Base-by-base conservation (phyloP, 345 rosid species). In the Arabis alpina region DNA sequence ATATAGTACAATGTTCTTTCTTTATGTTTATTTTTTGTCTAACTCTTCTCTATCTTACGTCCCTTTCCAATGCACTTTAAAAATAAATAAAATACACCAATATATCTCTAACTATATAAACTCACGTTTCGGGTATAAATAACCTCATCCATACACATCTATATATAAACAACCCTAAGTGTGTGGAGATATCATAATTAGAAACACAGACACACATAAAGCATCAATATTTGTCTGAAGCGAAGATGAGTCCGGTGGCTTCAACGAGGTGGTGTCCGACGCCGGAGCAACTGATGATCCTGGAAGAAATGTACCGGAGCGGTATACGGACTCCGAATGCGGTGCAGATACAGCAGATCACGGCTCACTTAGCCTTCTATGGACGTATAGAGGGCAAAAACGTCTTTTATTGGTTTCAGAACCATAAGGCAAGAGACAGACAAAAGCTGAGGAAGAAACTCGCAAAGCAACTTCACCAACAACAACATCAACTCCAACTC, bases 221-320 rank as follows among this genome's bases (percentile, higher is more conserved):
- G 6, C 43, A 56, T 24, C 45, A 34, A 10, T n/a, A 34, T 36
- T 73, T 40, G 19, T 34, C 14, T 55, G 54, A 59, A 59, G 28
- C 6, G 14, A 76, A 42, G 49, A 91, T 89, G 96, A 79, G 87
- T 71, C 96, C 88, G 8, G 75, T 87, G 52, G 75, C 83, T 51
- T 85, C 98, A 13, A 61, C 98, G 11, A 82, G 98, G 69, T 93
- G 98, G 98, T 91, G 96, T 76, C 98, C 98, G 13, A 93, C 98
- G 34, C 94, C 96, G 51, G 96, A 93, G 62, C 98, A 93, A 54
- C 79, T 93, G 39, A 93, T 91, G 97, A 91, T 91, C 47, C 65
- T 93, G 49, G 94, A 89, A 72, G 97, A 91, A 82, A 79, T 89
- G 88, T 93, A 89, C 47, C 83, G 92, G 58, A 79, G 79, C 19